phyloP scores from a whole-genome alignment of 139 green algal species.

The Monoraphidium neglectum region DNA sequence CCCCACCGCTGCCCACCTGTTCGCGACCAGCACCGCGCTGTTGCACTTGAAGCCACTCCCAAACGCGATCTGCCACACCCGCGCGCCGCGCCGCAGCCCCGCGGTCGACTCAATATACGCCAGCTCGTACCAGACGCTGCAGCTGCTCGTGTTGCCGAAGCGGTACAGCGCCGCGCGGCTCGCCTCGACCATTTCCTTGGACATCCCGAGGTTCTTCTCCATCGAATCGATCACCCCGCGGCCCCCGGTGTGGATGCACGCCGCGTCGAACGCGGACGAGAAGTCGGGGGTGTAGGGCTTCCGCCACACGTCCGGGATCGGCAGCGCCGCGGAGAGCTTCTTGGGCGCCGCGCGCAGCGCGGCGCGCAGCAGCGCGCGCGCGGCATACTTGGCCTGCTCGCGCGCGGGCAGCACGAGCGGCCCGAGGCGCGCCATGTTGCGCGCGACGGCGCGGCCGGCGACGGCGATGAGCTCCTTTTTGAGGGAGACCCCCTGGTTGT shows the following conservation, averaged over 20 bases:
- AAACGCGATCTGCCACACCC: constrained; percentile 52
- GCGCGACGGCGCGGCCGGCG: constrained; percentile 56
- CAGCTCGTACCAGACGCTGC: constrained; percentile 46
- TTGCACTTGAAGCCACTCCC: constrained; percentile 62
- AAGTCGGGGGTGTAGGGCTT: constrained; percentile 76
- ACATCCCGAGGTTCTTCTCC: constrained; percentile 58
- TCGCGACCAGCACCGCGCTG: constrained; percentile 41
- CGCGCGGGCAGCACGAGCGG: constrained; percentile 57
- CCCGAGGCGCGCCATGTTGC: constrained; percentile 64
- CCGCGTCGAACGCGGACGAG: constrained; percentile 67
- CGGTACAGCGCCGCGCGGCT: constrained; percentile 40
- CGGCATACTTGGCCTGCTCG: constrained; percentile 56
- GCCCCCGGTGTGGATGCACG: constrained; percentile 70
- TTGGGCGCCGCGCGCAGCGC: constrained; percentile 32
- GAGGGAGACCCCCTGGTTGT: constrained; percentile 49
- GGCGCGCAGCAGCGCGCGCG: constrained; percentile 36
- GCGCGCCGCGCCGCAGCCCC: background rate
- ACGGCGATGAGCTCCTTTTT: constrained; percentile 55
- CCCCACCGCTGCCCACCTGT: too few relatives aligned
- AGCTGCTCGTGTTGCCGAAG: constrained; percentile 45
- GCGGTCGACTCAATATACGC: constrained; percentile 31
- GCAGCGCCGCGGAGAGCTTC: background rate
- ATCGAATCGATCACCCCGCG: constrained; percentile 67
- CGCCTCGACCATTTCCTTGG: constrained; percentile 34
- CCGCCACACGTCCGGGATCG: constrained; percentile 28